phyloP scores from a whole-genome alignment of 2,329 filamentous ascomycete genomes.

The Aureobasidium sp. region DNA sequence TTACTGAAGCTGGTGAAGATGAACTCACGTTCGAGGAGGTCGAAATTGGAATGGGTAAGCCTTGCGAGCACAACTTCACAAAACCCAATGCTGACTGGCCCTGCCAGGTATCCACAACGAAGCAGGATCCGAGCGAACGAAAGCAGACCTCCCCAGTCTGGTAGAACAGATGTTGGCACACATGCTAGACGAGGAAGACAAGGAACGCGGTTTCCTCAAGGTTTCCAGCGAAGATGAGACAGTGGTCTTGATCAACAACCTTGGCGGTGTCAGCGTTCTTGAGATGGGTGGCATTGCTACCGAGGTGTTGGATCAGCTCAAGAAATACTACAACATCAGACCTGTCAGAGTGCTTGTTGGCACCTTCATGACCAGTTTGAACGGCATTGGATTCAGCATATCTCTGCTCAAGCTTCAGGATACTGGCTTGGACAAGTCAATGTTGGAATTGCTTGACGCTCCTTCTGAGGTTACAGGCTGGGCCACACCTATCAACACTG shows the following conservation, averaged over 20 bases:
- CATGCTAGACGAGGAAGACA: slow-evolving; percentile 55
- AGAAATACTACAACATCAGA: slow-evolving; percentile 51
- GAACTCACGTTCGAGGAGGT: slow-evolving; percentile 55
- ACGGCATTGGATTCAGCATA: slow-evolving; percentile 65
- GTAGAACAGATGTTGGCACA: slow-evolving; percentile 58
- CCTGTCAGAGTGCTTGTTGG: slow-evolving; percentile 57
- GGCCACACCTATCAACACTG: slow-evolving; percentile 52
- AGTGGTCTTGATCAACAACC: slow-evolving; percentile 67
- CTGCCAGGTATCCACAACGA: slow-evolving; percentile 54
- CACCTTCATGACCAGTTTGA: slow-evolving; percentile 66
- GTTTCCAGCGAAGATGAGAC: slow-evolving; percentile 56
- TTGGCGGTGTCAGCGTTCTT: slow-evolving; percentile 65
- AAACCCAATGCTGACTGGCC: not conserved
- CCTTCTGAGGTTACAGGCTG: slow-evolving; percentile 62
- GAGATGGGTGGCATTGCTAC: slow-evolving; percentile 66
- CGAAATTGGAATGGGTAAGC: slow-evolving; percentile 60
- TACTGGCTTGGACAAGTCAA: slow-evolving; percentile 52
- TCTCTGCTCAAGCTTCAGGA: slow-evolving; percentile 58
- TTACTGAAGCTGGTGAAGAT: slow-evolving; percentile 47
- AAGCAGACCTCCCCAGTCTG: slow-evolving; percentile 35
- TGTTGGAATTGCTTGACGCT: slow-evolving; percentile 63
- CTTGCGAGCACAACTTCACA: not conserved
- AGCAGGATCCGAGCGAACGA: slow-evolving; percentile 35
- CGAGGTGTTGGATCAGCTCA: slow-evolving; percentile 58
- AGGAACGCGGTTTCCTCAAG: slow-evolving; percentile 63